phyloP scores from a whole-genome alignment of 495 filamentous ascomycete genomes.

The Patellaria atrata region DNA sequence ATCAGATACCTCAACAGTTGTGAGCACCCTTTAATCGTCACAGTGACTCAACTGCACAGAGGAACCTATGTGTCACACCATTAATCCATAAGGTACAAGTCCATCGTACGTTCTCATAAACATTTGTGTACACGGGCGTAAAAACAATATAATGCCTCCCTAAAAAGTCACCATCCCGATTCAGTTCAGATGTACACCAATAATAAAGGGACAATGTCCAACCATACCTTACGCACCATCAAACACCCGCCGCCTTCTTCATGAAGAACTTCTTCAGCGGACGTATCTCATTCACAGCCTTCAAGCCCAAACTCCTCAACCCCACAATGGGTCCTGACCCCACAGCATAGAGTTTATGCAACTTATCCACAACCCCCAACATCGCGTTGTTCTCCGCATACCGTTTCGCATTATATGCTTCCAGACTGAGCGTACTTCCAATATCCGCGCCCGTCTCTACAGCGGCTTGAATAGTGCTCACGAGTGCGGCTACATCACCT shows the following conservation, averaged over 20 bases:
- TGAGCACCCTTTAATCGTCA: too few species aligned
- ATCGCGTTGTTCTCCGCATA: constrained; percentile 75
- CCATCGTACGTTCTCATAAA: too few species aligned
- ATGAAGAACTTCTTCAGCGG: constrained; percentile 77
- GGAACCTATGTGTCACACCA: too few species aligned
- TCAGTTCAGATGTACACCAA: too few species aligned
- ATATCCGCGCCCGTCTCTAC: constrained; percentile 76
- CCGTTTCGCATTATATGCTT: constrained; percentile 62
- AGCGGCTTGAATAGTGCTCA: constrained; percentile 56
- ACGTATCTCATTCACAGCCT: constrained; percentile 59
- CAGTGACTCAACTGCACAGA: too few species aligned
- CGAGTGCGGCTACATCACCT: constrained; percentile 67
- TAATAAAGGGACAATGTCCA: background rate
- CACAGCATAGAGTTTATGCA: constrained; percentile 82
- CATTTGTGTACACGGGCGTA: too few species aligned
- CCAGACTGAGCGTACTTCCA: constrained; percentile 47
- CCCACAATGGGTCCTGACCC: constrained; percentile 62
- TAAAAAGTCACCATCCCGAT: too few species aligned
- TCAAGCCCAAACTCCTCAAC: constrained; percentile 61
- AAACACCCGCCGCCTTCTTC: constrained; percentile 62
- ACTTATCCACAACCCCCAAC: constrained; percentile 77
- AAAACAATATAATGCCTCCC: too few species aligned
- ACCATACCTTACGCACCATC: constrained; percentile 4
- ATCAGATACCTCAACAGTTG: too few species aligned
- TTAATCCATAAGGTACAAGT: too few species aligned